Evolutionary conservation across 768 basidiomycete species (phyloP), one percentile per base, ranked within the genome.

Genomic region (Pisolithus tinctorius): DNA sequence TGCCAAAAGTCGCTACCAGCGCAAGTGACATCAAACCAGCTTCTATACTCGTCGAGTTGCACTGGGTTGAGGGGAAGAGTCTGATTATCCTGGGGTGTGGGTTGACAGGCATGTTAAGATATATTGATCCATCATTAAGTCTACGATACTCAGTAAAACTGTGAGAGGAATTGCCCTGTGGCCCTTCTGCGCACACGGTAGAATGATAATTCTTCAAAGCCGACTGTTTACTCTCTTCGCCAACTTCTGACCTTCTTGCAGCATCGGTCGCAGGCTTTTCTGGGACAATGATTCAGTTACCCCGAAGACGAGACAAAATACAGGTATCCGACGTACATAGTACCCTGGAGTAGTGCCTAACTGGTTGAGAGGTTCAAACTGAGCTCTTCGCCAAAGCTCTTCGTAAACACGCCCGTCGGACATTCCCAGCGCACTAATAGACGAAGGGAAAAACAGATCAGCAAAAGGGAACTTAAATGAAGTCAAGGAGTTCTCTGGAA

Each of bases 361-460:
- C 52, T 67, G 62, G 59, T 86, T 87, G 44, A 86, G 60, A 0
- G 84, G 84, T 50, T 86, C 83, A 3, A 62, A 60, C 57, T 83
- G 76, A 6, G 74, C 82, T 9, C 76, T 67, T 29, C 75, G 68
- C 79, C 82, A 84, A 10, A 88, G 63, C n/a, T 76, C 73, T 48
- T 88, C 79, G 49, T 88, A 89, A 13, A 81, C 84, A 11, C 71
- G 75, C 2, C 86, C 87, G 56, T 82, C 73, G 47, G 74, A 73
- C 2, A 80, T 78, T 1, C 86, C 86, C 23, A 87, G 66, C 0
- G 82, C 80, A 62, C 84, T 84, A 34, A n/a, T n/a, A n/a, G 51
- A 16, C 38, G 46, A 48, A 16, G 3, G 11, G 5, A 43, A 50
- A n/a, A 31, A 34, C 11, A 4, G 49, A 25, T 17, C 1, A 27